Evolutionary conservation across 306 rosid genomes (phyloP).

Genomic region (Arachis hypogaea): DNA sequence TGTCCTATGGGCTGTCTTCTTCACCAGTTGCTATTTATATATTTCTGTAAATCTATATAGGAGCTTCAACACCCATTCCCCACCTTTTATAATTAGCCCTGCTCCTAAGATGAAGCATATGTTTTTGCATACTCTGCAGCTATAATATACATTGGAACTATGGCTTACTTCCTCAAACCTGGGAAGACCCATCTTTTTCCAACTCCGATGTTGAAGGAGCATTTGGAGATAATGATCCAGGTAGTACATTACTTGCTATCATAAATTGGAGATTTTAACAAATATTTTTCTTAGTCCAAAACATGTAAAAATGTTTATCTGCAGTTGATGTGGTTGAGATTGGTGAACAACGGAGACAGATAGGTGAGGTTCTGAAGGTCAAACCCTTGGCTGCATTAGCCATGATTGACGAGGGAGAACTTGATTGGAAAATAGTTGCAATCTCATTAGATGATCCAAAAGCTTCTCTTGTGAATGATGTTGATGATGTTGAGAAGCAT

Average conservation of each 20-base stretch:
- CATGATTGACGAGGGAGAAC: conserved; percentile 99
- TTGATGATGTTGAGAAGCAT: conserved; percentile 90
- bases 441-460: conserved; percentile 94
- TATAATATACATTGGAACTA: conserved; percentile 88
- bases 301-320: conserved; percentile 11
- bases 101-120: not conserved
- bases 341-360: conserved; percentile 63
- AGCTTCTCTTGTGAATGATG: conserved; percentile 81
- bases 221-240: conserved; percentile 85
- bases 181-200: conserved; percentile 81
- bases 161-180: conserved; percentile 92
- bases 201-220: conserved; percentile 77
- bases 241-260: conserved; percentile 34
- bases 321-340: conserved; percentile 86
- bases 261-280: conserved; percentile 5
- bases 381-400: conserved; percentile 97
- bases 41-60: conserved; percentile 2
- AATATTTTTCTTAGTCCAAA: conserved; percentile 2
- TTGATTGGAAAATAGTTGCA: conserved; percentile 98
- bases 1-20: no score
- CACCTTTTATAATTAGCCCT: not conserved
- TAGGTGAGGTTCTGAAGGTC: conserved; percentile 76
- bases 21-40: no score
- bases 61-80: not conserved
- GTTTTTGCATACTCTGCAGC: conserved; percentile 45